Conservation (phyloP, 2,329 filamentous ascomycete species). For the Pleomassaria siparia region DNA sequence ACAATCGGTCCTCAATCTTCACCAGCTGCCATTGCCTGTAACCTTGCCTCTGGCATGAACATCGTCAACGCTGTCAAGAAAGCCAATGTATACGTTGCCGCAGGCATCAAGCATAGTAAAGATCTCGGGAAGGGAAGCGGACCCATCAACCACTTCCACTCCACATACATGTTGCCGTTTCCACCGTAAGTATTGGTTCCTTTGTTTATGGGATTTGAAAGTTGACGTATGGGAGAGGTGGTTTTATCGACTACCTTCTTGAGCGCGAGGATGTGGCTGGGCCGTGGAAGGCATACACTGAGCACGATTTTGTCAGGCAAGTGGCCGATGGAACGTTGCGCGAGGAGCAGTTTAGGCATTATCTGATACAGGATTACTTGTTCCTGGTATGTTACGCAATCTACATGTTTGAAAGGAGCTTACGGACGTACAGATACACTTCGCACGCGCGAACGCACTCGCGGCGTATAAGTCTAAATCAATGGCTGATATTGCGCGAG, state of each 20-base stretch:
- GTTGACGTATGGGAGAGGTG: slow-evolving; percentile 50
- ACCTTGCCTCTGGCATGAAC: slow-evolving; percentile 62
- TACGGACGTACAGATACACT: slow-evolving; percentile 65
- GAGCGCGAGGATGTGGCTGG: slow-evolving; percentile 71
- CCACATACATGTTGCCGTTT: slow-evolving; percentile 67
- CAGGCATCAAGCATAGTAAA: slow-evolving; percentile 66
- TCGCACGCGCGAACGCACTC: slow-evolving; percentile 81
- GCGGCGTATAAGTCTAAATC: slow-evolving; percentile 81
- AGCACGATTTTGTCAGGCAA: slow-evolving; percentile 79
- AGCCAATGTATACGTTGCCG: slow-evolving; percentile 72
- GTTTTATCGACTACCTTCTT: slow-evolving; percentile 82
- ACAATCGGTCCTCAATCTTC: neutral
- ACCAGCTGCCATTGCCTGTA: slow-evolving; percentile 72
- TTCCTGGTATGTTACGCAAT: slow-evolving; percentile 64
- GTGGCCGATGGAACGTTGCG: slow-evolving; percentile 77
- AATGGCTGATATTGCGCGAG: slow-evolving; percentile 70
- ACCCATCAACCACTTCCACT: slow-evolving; percentile 79
- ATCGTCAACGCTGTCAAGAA: slow-evolving; percentile 63
- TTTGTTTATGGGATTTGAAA: neutral
- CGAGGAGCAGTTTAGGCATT: slow-evolving; percentile 77
- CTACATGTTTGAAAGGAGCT: neutral
- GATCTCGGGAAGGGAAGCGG: slow-evolving; percentile 68
- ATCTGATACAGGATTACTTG: slow-evolving; percentile 89
- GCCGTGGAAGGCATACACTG: slow-evolving; percentile 74
- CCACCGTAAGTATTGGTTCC: slow-evolving; percentile 52